Conservation (phyloP, 176 grass and related monocot genomes). For the Triticum dicoccoides region DNA sequence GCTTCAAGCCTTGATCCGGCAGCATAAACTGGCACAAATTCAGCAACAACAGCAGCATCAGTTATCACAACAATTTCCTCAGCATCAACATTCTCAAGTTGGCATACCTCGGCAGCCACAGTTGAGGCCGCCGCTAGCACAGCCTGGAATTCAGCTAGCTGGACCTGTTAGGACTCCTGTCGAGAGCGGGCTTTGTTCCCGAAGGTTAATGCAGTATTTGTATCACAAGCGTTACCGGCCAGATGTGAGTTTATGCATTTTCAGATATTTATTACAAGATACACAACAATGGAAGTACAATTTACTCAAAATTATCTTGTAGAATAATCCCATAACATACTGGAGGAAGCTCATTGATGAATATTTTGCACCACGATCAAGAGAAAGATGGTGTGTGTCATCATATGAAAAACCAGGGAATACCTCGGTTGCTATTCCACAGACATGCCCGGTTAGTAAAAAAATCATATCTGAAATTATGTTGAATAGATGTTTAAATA, state of each 20-base stretch:
- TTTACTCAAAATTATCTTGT: conserved; percentile 30
- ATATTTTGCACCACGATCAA: conserved; percentile 83
- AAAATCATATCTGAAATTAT: neutral
- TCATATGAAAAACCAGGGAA: conserved; percentile 84
- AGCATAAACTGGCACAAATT: conserved; percentile 67
- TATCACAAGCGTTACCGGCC: conserved; percentile 87
- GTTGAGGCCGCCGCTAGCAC: conserved; percentile 54
- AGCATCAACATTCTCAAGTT: conserved; percentile 60
- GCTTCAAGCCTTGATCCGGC: conserved; percentile 74
- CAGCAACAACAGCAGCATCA: conserved; percentile 77
- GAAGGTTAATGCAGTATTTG: conserved; percentile 88
- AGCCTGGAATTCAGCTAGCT: conserved; percentile 49
- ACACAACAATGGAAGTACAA: neutral
- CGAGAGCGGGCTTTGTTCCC: conserved; percentile 78
- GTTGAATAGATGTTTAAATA: conserved; percentile 14
- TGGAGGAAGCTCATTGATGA: conserved; percentile 95
- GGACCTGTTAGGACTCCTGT: conserved; percentile 56
- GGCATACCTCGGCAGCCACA: conserved; percentile 58
- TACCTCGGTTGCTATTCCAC: conserved; percentile 66
- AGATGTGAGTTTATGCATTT: conserved; percentile 46
- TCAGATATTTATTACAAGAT: conserved; percentile 19
- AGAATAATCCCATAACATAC: conserved; percentile 89
- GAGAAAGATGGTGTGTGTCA: conserved; percentile 95
- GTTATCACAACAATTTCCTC: conserved; percentile 63
- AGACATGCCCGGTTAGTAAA: conserved; percentile 61